Conservation (phyloP, 2,329 filamentous ascomycete genomes). For the Chrysoporthe cubensis region DNA sequence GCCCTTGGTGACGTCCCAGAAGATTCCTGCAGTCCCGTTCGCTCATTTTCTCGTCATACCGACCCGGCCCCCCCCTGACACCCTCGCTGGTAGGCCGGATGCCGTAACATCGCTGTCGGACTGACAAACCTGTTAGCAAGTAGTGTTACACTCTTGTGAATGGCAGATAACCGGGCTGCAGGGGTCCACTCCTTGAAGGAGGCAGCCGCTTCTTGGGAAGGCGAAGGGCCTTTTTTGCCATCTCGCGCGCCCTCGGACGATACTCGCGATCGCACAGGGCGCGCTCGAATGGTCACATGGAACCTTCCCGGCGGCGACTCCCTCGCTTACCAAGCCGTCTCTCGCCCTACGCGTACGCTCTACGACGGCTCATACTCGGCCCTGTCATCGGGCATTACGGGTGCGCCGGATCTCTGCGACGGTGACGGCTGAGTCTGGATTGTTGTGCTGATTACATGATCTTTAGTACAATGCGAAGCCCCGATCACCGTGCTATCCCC, state of each 20-base stretch:
- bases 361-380: background rate
- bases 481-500: background rate
- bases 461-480: background rate
- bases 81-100: no score
- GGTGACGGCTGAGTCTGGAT: background rate
- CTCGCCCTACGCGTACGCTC: background rate
- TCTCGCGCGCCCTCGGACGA: background rate
- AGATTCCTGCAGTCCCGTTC: background rate
- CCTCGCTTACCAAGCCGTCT: background rate
- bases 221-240: no score
- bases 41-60: background rate
- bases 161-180: background rate
- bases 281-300: background rate
- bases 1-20: background rate
- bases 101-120: background rate
- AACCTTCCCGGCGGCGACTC: background rate
- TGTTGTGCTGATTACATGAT: no score
- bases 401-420: background rate
- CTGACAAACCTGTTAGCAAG: constrained; percentile 4
- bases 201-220: background rate
- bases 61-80: no score
- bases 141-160: background rate
- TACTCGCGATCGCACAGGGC: background rate
- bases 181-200: background rate
- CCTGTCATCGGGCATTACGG: background rate